Evolutionary conservation across 768 basidiomycete species (phyloP).

Genomic region (Gelatoporia subvermispora): DNA sequence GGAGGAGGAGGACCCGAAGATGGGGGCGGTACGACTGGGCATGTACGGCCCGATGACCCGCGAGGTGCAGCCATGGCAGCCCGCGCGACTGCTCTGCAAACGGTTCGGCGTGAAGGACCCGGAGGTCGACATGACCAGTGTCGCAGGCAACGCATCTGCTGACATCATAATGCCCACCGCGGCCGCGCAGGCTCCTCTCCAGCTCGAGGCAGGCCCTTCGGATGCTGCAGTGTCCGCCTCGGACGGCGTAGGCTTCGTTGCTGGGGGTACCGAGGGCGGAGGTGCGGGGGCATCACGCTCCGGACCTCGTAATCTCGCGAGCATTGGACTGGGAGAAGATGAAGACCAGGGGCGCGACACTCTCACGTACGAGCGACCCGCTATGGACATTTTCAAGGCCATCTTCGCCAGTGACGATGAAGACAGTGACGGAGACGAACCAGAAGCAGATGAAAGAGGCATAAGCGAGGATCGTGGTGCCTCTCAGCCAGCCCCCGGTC

Average conservation of each 20-base stretch:
- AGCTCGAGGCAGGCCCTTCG: neutral
- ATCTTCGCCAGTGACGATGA: constrained; percentile 97
- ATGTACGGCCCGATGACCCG: constrained; percentile 91
- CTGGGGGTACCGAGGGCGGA: constrained; percentile 5
- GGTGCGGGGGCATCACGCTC: neutral
- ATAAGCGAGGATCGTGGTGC: constrained; percentile 47
- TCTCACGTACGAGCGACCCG: constrained; percentile 81
- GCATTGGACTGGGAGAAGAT: constrained; percentile 90
- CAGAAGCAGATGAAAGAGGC: constrained; percentile 82
- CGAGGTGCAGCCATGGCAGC: constrained; percentile 70
- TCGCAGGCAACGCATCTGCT: constrained; percentile 9
- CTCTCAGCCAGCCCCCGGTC: no score
- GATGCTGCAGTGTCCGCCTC: neutral
- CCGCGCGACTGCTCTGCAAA: constrained; percentile 84
- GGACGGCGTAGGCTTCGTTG: neutral
- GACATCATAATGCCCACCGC: constrained; percentile 11
- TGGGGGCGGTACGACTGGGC: constrained; percentile 75
- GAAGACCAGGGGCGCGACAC: constrained; percentile 85
- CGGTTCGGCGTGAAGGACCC: constrained; percentile 92
- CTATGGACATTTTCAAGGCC: constrained; percentile 94
- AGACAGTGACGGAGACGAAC: constrained; percentile 55
- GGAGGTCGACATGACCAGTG: constrained; percentile 45
- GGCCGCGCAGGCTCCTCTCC: constrained; percentile 4
- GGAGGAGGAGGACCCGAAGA: constrained; percentile 70
- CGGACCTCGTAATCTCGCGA: constrained; percentile 53